Evolutionary conservation across 1,139 yeast genomes (phyloP).

Genomic region (Pichia sp.): DNA sequence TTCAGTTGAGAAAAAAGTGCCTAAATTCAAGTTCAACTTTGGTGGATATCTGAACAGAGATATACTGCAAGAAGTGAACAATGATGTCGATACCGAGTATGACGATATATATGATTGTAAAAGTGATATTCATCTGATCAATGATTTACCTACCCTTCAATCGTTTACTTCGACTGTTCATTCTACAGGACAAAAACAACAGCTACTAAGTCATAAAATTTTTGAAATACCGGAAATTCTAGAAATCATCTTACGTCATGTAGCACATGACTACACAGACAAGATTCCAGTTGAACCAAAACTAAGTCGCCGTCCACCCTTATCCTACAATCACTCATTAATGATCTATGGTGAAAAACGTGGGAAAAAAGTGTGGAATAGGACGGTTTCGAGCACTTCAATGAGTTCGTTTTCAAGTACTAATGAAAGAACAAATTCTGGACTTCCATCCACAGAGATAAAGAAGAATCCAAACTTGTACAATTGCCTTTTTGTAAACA

Average conservation of each 20-base stretch:
- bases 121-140: conserved; percentile 13
- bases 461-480: conserved; percentile 34
- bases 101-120: conserved; percentile 10
- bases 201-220: conserved; percentile 33
- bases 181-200: background rate
- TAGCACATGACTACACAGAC: conserved; percentile 45
- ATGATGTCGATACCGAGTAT: background rate
- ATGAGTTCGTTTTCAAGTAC: conserved; percentile 4
- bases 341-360: conserved; percentile 50
- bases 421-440: background rate
- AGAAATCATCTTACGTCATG: conserved; percentile 52
- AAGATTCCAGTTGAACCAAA: conserved; percentile 55
- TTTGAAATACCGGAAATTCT: conserved; percentile 78
- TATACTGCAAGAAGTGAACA: background rate
- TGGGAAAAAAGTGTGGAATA: conserved; percentile 51
- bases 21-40: conserved; percentile 6
- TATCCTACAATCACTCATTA: conserved; percentile 57
- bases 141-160: background rate
- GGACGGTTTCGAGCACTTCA: conserved; percentile 20
- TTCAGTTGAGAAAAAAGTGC: conserved; percentile 1
- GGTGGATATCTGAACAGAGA: background rate
- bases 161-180: background rate
- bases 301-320: conserved; percentile 62
- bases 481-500: conserved; percentile 66
- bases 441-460: background rate